Percentiles rank a stretch among this genome's conserved stretches.
phyloP scores from a whole-genome alignment of 306 rosid species.

The Glycine soja region DNA sequence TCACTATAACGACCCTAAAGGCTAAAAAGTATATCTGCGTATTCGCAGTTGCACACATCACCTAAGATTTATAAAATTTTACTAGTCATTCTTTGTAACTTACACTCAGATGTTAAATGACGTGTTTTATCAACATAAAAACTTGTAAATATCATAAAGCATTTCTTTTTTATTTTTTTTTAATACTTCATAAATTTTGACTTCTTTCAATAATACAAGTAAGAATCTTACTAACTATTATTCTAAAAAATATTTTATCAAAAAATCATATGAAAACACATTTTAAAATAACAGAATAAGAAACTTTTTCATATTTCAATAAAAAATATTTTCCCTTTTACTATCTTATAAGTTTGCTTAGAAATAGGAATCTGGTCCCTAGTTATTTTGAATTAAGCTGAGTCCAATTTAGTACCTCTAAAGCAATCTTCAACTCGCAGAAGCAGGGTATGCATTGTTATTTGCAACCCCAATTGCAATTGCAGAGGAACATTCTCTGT shows the following conservation, averaged over 20 bases:
- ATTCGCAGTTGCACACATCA: background rate
- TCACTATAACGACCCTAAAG: background rate
- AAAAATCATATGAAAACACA: too few relatives aligned
- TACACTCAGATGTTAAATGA: background rate
- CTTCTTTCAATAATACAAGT: too few relatives aligned
- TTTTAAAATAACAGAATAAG: too few relatives aligned
- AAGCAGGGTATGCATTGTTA: slow-evolving; percentile 54
- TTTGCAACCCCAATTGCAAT: background rate
- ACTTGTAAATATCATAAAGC: background rate
- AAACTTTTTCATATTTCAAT: too few relatives aligned
- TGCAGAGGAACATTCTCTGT: slow-evolving; percentile 63
- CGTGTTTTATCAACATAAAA: too few relatives aligned
- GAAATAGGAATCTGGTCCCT: too few relatives aligned
- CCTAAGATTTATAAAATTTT: background rate
- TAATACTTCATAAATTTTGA: too few relatives aligned
- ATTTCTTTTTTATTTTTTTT: background rate
- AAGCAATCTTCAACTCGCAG: slow-evolving; percentile 50
- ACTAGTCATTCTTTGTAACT: background rate
- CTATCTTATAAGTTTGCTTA: too few relatives aligned
- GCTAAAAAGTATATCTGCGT: background rate
- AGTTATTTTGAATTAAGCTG: background rate
- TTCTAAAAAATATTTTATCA: too few relatives aligned
- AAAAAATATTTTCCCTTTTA: too few relatives aligned
- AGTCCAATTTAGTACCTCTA: slow-evolving; percentile 41
- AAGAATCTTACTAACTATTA: too few relatives aligned